These are phyloP conservation scores for Beauveria medogensis DNA, from an alignment of 2,329 filamentous ascomycete genomes.

Conservation along the genomic window DNA sequence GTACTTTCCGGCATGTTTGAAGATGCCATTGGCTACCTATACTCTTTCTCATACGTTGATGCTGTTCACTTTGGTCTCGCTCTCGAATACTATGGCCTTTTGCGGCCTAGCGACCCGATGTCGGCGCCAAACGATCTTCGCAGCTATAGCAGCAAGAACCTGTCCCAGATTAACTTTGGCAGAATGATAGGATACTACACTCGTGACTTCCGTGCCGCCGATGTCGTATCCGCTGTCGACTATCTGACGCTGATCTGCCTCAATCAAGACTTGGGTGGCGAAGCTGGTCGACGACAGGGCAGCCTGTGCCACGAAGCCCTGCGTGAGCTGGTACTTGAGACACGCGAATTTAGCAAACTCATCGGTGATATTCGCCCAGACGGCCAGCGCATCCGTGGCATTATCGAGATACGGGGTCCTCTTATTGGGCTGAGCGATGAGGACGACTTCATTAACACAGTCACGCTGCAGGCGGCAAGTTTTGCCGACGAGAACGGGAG, in stretches of 20 bases:
- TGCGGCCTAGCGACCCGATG: conserved; percentile 77
- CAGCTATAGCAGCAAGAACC: conserved; percentile 57
- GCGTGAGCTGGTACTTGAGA: conserved; percentile 91
- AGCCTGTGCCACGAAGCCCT: conserved; percentile 85
- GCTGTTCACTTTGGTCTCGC: conserved; percentile 92
- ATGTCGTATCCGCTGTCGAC: conserved; percentile 83
- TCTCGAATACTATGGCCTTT: conserved; percentile 78
- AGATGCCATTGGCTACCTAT: conserved; percentile 83
- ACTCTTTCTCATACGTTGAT: conserved; percentile 84
- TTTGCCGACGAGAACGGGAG: conserved; percentile 92
- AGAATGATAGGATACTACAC: conserved; percentile 94
- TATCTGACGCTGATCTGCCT: conserved; percentile 89
- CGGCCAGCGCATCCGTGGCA: conserved; percentile 74
- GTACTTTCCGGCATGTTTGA: conserved; percentile 89
- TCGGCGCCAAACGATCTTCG: conserved; percentile 63
- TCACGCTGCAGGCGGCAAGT: conserved; percentile 84
- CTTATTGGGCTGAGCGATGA: conserved; percentile 75
- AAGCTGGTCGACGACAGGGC: conserved; percentile 67
- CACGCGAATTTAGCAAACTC: conserved; percentile 86
- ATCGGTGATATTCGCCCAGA: conserved; percentile 86
- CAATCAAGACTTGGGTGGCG: conserved; percentile 72
- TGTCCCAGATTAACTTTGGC: conserved; percentile 87
- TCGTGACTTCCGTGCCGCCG: conserved; percentile 84
- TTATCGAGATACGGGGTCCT: conserved; percentile 76
- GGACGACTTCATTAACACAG: conserved; percentile 80